Evolutionary conservation across 2,329 filamentous ascomycete genomes (phyloP), one percentile per base, ranked within the genome.

Genomic region (Pseudocercospora eumusae): DNA sequence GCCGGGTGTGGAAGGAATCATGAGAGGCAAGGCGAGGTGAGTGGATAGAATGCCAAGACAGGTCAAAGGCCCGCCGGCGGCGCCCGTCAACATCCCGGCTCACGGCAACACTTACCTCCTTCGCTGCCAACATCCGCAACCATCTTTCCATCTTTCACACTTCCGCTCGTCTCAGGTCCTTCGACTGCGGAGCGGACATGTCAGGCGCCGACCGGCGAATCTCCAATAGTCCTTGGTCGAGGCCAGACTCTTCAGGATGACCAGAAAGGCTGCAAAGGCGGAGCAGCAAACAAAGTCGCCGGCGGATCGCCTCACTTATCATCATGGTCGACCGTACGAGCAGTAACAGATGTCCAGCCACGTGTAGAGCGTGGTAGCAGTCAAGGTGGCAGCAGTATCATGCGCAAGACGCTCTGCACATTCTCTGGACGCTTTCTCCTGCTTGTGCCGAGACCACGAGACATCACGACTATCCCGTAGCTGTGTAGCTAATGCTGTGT

Each of bases 401-500:
- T 25, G 25, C 20, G 23, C 47, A 28, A 28, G 25, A 28, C 15
- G 11, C 7, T 28, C 47, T 23, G 47, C 47, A 52, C 47, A 28
- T 27, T 25, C 23, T 18, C 47, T 27, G 15, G 25, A 25, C 47
- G 21, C 25, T n/a, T 28, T 4, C 15, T 52, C 47, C 47, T 52
- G 47, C 47, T 25, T 52, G 21, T 28, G 25, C 25, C 47, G 25
- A 31, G 13, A 28, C 23, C 25, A 52, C 47, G 47, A 52, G 47
- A 13, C 47, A 52, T 52, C 21, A 52, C 23, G 5, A 25, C 47
- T 28, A 52, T 31, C 5, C 36, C 2, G 3, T 42, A 23, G 47
- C 47, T 31, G 23, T 52, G 25, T 52, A 52, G 47, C 47, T 52
- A 52, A 52, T 27, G 47, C 47, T 25, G 21, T 52, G 47, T 52